Percentiles rank a stretch among this genome's conserved stretches.
phyloP scores from a whole-genome alignment of 129 eudicot genomes.

The Centrapalus pauciflorus region DNA sequence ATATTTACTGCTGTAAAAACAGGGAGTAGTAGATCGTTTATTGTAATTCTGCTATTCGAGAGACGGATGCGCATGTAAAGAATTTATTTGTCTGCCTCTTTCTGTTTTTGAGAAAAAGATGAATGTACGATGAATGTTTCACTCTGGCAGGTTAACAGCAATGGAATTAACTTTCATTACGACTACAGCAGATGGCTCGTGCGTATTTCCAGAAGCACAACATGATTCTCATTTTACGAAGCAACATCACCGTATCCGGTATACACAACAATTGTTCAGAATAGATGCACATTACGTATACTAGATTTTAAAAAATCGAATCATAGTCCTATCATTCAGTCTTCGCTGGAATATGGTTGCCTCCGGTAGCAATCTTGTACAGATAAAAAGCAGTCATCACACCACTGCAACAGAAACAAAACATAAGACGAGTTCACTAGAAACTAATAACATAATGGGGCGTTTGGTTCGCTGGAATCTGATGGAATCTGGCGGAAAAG shows the following conservation, averaged over 20 bases:
- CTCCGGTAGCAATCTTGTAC: conserved; percentile 81
- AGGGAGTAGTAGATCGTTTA: neutral
- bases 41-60: conserved; percentile 1
- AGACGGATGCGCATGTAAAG: neutral
- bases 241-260: neutral
- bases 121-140: no score
- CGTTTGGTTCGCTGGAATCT: no score
- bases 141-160: no score
- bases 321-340: conserved; percentile 36
- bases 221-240: conserved; percentile 10
- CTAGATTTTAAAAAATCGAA: neutral
- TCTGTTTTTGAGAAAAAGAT: no score
- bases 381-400: conserved; percentile 69
- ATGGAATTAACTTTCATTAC: no score
- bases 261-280: conserved; percentile 15
- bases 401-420: conserved; percentile 41
- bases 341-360: conserved; percentile 69
- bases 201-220: conserved; percentile 9
- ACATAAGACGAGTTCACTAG: neutral
- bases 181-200: neutral
- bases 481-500: no score
- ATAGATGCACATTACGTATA: conserved; percentile 17
- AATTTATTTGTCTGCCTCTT: no score
- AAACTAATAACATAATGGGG: no score
- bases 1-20: conserved; percentile 4